Evolutionary conservation across 441 rosid species (phyloP), one percentile per base, ranked within the genome.

Genomic region (Omphalea diandra): DNA sequence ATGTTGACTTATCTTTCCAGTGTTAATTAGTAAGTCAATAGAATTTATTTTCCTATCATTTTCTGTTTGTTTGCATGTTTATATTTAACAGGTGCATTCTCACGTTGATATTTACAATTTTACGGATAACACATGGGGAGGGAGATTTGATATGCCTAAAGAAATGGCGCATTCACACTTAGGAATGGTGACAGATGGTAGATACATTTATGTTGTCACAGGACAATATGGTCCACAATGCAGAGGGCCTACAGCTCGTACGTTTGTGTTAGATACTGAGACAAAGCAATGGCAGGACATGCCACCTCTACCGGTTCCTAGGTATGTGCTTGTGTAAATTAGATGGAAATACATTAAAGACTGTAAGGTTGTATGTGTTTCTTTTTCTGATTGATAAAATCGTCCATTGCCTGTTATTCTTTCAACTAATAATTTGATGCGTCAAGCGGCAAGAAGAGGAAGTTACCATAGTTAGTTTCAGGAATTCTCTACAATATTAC

Each of bases 91-190:
- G 97, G 97, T 94, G 65, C 97, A 95, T 83, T 88, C 97, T 14
- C 97, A 92, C 75, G 91, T 95, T 70, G 98, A 95, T 77, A 79
- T 95, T 47, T 95, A 88, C 83, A 90, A 90, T 74, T 90, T 95
- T 76, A 73, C 83, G 2, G 87, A 84, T 80, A 89, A 90, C 66
- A 81, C 86, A 31, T 95, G 99, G 97, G 90, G 88, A 82, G 92
- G 83, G 65, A 84, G 93, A 80, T 89, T 92, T 76, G 91, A 87
- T 79, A 95, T 92, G 96, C 98, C 97, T 1, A 92, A 89, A 80
- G 96, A 92, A 79, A 95, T 95, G 99, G 97, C 98, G 10, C 97
- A 95, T 83, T 95, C 99, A 11, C 98, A 95, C 75, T 89, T 95
- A 80, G 99, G 97, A 76, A 93, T 95, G 98, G 98, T 83, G 24